Base-by-base conservation (phyloP, 108 stramenopile species). In the Cyclotella sp. region DNA sequence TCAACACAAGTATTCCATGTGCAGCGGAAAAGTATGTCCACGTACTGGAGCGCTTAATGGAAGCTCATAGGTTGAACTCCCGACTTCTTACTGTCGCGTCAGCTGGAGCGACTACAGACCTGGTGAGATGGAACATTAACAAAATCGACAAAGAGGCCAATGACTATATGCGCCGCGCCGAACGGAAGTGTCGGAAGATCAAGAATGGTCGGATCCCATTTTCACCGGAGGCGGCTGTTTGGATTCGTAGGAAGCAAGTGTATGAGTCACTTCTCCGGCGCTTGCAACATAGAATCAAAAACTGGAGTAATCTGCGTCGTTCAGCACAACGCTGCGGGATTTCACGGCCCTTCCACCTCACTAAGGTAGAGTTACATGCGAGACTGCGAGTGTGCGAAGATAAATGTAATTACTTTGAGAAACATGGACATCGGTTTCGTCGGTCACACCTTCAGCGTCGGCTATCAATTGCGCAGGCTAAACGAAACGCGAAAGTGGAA, bases 231-330 rank as follows among this genome's bases (percentile, higher is more conserved):
- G 9, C 63, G 9, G 9, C 63, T 11, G 16, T 63, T 9, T 63
- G 63, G 63, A 63, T 63, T 21, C 22, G 63, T 8, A 9, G 63
- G 16, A 41, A 21, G 39, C 63, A 63, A 63, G 63, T 63, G 5
- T 63, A 63, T 43, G 16, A 44, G 16, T 63, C 63, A 22, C 6
- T 63, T 8, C 63, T 63, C n/a, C 63, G 63, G 28, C n/a, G 4
- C 9, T 43, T 13, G 41, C 14, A 63, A 63, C 41, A 16, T 39
- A 12, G 21, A 63, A 63, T 41, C 41, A 43, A n/a, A 41, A 43
- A 43, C 63, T 39, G n/a, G n/a, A n/a, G n/a, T n/a, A n/a, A n/a
- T n/a, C n/a, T n/a, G n/a, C n/a, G n/a, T n/a, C n/a, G n/a, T 3
- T 9, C 63, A 22, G 63, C 63, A 21, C 43, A n/a, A 10, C 63